These are phyloP conservation scores for Aphanomyces cochlioides DNA, from an alignment of 352 stramenopile species.

Conservation along the genomic window DNA sequence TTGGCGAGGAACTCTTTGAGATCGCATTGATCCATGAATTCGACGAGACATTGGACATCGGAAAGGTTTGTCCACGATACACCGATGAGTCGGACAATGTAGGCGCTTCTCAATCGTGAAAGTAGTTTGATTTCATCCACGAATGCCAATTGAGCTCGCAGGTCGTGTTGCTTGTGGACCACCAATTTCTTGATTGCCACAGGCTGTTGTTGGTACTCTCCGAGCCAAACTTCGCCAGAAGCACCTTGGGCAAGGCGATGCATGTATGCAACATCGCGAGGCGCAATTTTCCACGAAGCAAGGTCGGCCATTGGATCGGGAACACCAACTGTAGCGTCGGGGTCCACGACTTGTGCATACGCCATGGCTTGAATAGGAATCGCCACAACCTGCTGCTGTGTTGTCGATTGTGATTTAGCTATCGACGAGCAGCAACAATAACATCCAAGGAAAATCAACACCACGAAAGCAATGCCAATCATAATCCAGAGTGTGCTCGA, in stretches of 20 bases:
- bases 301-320: not conserved
- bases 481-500: not conserved
- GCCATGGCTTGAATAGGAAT: not conserved
- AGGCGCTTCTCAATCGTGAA: conserved; percentile 11
- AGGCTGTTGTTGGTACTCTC: conserved; percentile 27
- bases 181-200: conserved; percentile 35
- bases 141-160: conserved; percentile 12
- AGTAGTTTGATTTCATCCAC: conserved; percentile 25
- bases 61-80: conserved; percentile 22
- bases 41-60: conserved; percentile 5
- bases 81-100: conserved; percentile 26
- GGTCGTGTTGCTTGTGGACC: not conserved
- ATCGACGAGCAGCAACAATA: not conserved
- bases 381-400: not conserved
- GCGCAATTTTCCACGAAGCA: not conserved
- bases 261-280: not conserved
- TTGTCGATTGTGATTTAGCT: not conserved
- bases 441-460: not conserved
- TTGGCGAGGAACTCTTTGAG: not conserved
- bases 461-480: not conserved
- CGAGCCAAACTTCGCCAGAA: conserved; percentile 40
- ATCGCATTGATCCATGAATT: conserved; percentile 21
- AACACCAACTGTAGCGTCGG: not conserved
- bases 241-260: conserved; percentile 8
- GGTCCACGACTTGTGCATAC: not conserved